phyloP scores from a whole-genome alignment of 148 eudicot genomes.

The Rhododendron mucronatum region DNA sequence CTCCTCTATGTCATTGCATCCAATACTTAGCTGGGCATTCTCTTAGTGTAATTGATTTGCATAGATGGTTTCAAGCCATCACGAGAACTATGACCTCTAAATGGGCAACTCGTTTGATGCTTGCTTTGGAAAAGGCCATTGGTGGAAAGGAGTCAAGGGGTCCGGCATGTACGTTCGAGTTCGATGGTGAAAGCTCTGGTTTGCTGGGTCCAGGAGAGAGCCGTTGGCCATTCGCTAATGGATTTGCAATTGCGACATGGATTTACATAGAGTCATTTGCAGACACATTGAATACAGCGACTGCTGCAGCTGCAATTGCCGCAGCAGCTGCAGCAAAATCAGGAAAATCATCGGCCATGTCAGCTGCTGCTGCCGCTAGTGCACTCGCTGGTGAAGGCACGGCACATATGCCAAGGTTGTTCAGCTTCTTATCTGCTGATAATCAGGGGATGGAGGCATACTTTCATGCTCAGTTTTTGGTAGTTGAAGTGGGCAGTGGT shows the following conservation, averaged over 20 bases:
- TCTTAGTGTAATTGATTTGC: slow-evolving; percentile 72
- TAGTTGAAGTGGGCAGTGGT: slow-evolving; percentile 89
- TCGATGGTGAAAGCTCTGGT: slow-evolving; percentile 99
- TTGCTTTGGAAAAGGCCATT: slow-evolving; percentile 86
- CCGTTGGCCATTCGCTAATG: slow-evolving; percentile 93
- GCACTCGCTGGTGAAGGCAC: slow-evolving; percentile 99
- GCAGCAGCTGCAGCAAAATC: slow-evolving; percentile 96
- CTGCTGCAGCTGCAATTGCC: slow-evolving; percentile 99
- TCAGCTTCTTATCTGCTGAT: slow-evolving; percentile 94
- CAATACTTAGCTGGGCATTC: slow-evolving; percentile 94
- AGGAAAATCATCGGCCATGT: slow-evolving; percentile 93
- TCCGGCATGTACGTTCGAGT: slow-evolving; percentile 91
- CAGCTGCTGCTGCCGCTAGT: slow-evolving; percentile 99
- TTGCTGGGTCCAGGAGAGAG: slow-evolving; percentile 97
- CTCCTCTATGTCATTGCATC: slow-evolving; percentile 84
- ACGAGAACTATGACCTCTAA: slow-evolving; percentile 48
- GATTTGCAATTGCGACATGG: slow-evolving; percentile 98
- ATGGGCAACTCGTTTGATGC: slow-evolving; percentile 79
- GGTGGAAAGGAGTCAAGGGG: slow-evolving; percentile 91
- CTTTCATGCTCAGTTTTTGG: slow-evolving; percentile 99
- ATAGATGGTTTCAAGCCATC: slow-evolving; percentile 72
- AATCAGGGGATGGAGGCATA: slow-evolving; percentile 98
- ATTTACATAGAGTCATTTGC: slow-evolving; percentile 95
- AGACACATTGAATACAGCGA: slow-evolving; percentile 89
- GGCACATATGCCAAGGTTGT: slow-evolving; percentile 93